These are phyloP conservation scores for Malassezia caprae DNA, from an alignment of 1,284 basidiomycete genomes.

Conservation along the genomic window DNA sequence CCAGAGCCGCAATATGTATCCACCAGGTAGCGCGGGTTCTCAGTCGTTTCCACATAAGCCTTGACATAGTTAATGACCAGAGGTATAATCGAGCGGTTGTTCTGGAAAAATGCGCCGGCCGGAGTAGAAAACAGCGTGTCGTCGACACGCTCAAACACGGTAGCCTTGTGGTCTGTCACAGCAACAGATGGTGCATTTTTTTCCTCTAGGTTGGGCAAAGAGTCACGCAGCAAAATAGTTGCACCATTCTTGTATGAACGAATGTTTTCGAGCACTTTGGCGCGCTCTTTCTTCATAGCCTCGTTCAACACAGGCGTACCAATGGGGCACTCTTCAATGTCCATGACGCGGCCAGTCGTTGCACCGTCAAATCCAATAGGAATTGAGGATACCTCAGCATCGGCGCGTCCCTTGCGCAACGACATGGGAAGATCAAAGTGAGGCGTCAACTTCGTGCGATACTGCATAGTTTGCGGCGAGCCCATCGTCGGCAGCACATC, in stretches of 20 bases:
- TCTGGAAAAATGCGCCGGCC: conserved; percentile 81
- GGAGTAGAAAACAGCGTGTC: conserved; percentile 73
- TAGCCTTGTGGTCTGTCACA: conserved; percentile 69
- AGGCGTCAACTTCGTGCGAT: conserved; percentile 93
- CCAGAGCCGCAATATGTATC: conserved; percentile 58
- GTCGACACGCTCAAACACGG: conserved; percentile 75
- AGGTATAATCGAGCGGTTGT: conserved; percentile 85
- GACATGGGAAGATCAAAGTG: conserved; percentile 77
- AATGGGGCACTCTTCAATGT: conserved; percentile 95
- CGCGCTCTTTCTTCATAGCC: conserved; percentile 58
- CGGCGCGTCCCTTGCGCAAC: conserved; percentile 20
- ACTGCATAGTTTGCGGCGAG: conserved; percentile 77
- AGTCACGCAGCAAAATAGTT: conserved; percentile 82
- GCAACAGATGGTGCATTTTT: conserved; percentile 24
- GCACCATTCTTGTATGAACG: conserved; percentile 75
- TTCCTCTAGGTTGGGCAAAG: conserved; percentile 52
- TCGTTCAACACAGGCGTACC: conserved; percentile 72
- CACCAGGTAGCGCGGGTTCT: conserved; percentile 28
- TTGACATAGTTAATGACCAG: conserved; percentile 73
- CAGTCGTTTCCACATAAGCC: conserved; percentile 15
- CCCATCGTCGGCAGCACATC: conserved; percentile 64
- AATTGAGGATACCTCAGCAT: conserved; percentile 55
- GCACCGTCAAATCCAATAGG: conserved; percentile 82
- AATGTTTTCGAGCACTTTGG: conserved; percentile 66
- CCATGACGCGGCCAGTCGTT: conserved; percentile 66